Evolutionary conservation across 805 yeast species (phyloP).

Genomic region (Tetrapisispora arboricola): DNA sequence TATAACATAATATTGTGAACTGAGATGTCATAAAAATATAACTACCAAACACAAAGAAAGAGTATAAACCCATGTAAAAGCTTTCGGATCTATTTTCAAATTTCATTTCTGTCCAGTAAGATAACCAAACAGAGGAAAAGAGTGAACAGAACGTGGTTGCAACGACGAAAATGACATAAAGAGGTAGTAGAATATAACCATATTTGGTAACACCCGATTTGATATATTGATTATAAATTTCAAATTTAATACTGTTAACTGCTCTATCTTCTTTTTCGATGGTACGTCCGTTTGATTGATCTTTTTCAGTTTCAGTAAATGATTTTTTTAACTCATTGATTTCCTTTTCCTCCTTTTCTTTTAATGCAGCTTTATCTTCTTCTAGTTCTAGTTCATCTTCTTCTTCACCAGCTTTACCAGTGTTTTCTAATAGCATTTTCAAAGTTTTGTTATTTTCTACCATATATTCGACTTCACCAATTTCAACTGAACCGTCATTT

Average conservation of each 20-base stretch:
- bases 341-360: constrained; percentile 8
- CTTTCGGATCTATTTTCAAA: constrained; percentile 38
- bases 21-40: constrained; percentile 34
- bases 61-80: constrained; percentile 69
- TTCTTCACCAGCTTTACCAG: constrained; percentile 26
- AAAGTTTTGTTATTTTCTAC: constrained; percentile 37
- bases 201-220: constrained; percentile 44
- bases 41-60: constrained; percentile 44
- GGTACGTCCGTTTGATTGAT: constrained; percentile 28
- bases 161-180: constrained; percentile 16
- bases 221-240: constrained; percentile 43
- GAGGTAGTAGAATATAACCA: constrained; percentile 17
- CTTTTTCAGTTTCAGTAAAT: constrained; percentile 7
- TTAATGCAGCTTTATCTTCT: constrained; percentile 21
- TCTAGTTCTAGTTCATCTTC: too few species aligned
- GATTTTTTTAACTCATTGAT: constrained; percentile 15
- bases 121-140: constrained; percentile 50
- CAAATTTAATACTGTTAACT: constrained; percentile 40
- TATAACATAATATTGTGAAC: constrained; percentile 22
- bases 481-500: constrained; percentile 44
- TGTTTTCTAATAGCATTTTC: constrained; percentile 40
- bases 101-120: constrained; percentile 65
- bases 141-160: constrained; percentile 24
- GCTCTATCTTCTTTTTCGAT: constrained; percentile 47
- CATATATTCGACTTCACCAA: constrained; percentile 54